Conservation (phyloP, 371 early-diverging fungal genomes). For the Lichtheimia hyalospora region DNA sequence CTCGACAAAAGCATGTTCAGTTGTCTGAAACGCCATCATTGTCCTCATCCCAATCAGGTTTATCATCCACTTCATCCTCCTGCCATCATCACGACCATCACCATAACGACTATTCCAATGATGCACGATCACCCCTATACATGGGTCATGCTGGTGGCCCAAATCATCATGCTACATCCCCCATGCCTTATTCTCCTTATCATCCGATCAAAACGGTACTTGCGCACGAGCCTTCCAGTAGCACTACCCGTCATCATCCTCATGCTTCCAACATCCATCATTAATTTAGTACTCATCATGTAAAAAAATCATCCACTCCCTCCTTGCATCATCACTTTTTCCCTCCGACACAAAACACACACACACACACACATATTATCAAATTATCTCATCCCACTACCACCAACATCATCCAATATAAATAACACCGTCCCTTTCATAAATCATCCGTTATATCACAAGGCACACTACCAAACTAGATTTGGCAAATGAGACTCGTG, state of each 20-base stretch:
- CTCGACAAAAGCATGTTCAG: slow-evolving; percentile 22
- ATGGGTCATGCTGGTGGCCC: slow-evolving; percentile 20
- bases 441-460: no score
- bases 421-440: no score
- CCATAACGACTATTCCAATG: slow-evolving; percentile 19
- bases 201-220: not conserved
- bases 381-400: no score
- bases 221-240: slow-evolving; percentile 1
- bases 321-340: not conserved
- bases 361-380: no score
- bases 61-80: slow-evolving; percentile 37
- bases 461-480: no score
- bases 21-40: slow-evolving; percentile 17
- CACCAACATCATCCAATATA: no score
- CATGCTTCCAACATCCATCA: not conserved
- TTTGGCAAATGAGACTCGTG: no score
- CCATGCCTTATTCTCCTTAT: not conserved
- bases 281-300: not conserved
- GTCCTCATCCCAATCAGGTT: slow-evolving; percentile 23
- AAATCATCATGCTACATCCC: not conserved
- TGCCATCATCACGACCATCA: slow-evolving; percentile 23
- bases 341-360: not conserved
- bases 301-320: not conserved
- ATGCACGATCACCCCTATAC: slow-evolving; percentile 30
- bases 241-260: slow-evolving; percentile 2